Conservation (phyloP, 2,329 filamentous ascomycete species). For the Alternaria sp. region DNA sequence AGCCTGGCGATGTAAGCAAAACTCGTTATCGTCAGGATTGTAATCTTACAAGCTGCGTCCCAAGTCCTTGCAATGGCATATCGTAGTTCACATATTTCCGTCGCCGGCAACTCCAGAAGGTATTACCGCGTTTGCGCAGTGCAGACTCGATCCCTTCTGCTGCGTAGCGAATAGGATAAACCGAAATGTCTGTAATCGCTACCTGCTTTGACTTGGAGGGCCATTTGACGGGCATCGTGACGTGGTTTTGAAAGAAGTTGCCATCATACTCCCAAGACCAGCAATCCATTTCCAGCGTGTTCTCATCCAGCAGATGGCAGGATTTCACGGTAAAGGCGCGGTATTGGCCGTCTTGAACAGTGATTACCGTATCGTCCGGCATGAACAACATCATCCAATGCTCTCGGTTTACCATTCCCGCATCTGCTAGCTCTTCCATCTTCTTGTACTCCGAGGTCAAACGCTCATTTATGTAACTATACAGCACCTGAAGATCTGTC, state of each 20-base stretch:
- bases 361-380: not conserved
- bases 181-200: no score
- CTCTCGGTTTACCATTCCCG: no score
- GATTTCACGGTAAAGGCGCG: not conserved
- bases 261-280: not conserved
- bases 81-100: not conserved
- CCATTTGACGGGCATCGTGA: not conserved
- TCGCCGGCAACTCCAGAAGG: not conserved
- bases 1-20: not conserved
- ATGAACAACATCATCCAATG: not conserved
- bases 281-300: not conserved
- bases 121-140: not conserved
- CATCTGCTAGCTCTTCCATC: no score
- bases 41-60: not conserved
- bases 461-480: no score
- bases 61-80: rapidly evolving
- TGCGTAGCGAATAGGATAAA: no score
- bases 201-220: not conserved
- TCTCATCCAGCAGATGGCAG: rapidly evolving
- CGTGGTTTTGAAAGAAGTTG: not conserved
- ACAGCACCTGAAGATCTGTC: no score
- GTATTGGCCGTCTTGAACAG: not conserved
- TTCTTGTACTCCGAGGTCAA: no score
- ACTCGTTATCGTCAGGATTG: rapidly evolving
- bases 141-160: no score